Evolutionary conservation across 2,329 filamentous ascomycete species (phyloP), one percentile per base, ranked within the genome.

Genomic region (Exophiala alcalophila): DNA sequence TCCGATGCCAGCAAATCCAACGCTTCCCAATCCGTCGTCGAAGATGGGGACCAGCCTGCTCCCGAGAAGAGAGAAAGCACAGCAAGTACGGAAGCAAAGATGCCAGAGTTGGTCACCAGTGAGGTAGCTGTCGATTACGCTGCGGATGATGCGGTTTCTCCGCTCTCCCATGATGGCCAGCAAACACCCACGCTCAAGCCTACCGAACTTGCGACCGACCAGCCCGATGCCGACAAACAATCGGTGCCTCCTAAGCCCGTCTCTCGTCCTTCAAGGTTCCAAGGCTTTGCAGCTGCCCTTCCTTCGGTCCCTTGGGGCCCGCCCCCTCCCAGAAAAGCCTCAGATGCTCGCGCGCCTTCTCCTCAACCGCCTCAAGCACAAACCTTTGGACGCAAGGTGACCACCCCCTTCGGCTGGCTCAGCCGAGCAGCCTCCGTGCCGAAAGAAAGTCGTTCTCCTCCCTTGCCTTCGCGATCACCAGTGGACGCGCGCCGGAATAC

Each of bases 281-380:
- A 82, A 64, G 87, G 84, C 54, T 76, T 92, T 39, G 82, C 85
- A 26, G 83, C 78, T 41, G 80, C 77, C 31, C 73, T 92, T 36
- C 83, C 86, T 24, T 74, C 85, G 21, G 78, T 87, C 65, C 81
- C 83, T 46, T 87, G 83, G 83, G 81, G 78, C 12, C 77, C 82
- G 11, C 33, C 45, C 26, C 43, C 52, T 18, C 37, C 48, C 21
- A 49, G 29, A 29, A 49, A 48, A 50, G 44, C 56, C 32, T 46
- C 59, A 49, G 52, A 58, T 29, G 43, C 54, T 46, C 39, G 47
- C 47, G 50, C 55, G 32, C 41, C 58, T 12, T 53, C 66, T 27
- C 59, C 68, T 14, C 54, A 59, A 63, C 27, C 52, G 10, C 49
- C 53, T 18, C 38, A 44, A 12, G 32, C 49, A n/a, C 61, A 68